phyloP scores from a whole-genome alignment of 192 early-diverging fungal species.

The Backusella circina region DNA sequence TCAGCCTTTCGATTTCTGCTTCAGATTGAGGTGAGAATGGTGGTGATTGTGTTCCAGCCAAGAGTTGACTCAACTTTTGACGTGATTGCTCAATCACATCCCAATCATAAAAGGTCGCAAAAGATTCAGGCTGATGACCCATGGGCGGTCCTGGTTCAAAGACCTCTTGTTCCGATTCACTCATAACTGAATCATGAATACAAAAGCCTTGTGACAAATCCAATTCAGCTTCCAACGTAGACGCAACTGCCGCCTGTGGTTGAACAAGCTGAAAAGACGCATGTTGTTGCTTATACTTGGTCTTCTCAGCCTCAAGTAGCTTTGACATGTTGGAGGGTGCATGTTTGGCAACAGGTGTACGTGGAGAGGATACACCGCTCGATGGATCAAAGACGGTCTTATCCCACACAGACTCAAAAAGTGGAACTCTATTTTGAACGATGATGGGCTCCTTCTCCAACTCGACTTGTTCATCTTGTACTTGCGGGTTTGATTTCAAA shows the following conservation, averaged over 20 bases:
- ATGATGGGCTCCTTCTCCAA: not conserved
- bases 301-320: conserved; percentile 12
- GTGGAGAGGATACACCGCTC: conserved; percentile 7
- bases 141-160: not conserved
- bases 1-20: not conserved
- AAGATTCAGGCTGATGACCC: not conserved
- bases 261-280: not conserved
- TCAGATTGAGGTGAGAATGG: not conserved
- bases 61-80: not conserved
- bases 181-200: not conserved
- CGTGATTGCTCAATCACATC: not conserved
- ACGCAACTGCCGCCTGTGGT: conserved; percentile 8
- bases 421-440: not conserved
- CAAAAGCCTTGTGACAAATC: conserved; percentile 18
- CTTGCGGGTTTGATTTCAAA: not conserved
- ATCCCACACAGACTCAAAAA: conserved; percentile 6
- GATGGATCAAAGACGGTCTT: not conserved
- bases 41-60: not conserved
- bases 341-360: conserved; percentile 4
- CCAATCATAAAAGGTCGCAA: conserved; percentile 1
- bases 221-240: conserved; percentile 14
- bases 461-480: not conserved
- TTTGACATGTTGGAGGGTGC: not conserved
- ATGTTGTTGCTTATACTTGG: conserved; percentile 12
- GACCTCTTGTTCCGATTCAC: not conserved